These are phyloP conservation scores for Candida patagonica DNA, from an alignment of 805 yeast genomes.

Conservation along the genomic window DNA sequence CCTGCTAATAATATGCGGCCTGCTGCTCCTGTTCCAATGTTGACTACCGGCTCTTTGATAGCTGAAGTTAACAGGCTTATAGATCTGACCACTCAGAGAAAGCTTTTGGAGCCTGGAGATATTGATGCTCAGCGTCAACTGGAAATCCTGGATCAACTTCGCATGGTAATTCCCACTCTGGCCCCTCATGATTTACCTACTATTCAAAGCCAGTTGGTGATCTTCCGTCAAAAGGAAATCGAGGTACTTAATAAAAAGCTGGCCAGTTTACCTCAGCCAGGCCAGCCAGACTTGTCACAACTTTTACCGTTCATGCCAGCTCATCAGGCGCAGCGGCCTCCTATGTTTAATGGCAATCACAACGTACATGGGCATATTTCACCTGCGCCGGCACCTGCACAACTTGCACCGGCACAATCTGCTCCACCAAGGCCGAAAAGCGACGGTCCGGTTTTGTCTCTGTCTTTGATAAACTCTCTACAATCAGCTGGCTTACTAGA, in stretches of 20 bases:
- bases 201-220: conserved; percentile 25
- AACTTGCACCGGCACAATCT: background rate
- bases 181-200: conserved; percentile 22
- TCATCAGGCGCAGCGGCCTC: background rate
- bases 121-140: conserved; percentile 25
- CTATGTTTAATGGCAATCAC: background rate
- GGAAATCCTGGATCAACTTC: conserved; percentile 23
- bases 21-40: background rate
- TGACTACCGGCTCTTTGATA: conserved; percentile 20
- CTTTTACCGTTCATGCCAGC: background rate
- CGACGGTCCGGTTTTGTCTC: background rate
- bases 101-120: conserved; percentile 19
- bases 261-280: background rate
- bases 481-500: conserved; percentile 22
- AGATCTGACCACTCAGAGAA: conserved; percentile 18
- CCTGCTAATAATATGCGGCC: background rate
- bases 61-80: conserved; percentile 24
- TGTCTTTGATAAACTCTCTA: conserved; percentile 17
- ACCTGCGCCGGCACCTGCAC: background rate
- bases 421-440: background rate
- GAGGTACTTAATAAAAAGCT: conserved; percentile 18
- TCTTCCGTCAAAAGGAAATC: conserved; percentile 18
- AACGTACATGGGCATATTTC: background rate
- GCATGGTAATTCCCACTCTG: conserved; percentile 22
- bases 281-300: background rate